Evolutionary conservation across 768 basidiomycete species (phyloP).

Genomic region (Tulasnella sp.): DNA sequence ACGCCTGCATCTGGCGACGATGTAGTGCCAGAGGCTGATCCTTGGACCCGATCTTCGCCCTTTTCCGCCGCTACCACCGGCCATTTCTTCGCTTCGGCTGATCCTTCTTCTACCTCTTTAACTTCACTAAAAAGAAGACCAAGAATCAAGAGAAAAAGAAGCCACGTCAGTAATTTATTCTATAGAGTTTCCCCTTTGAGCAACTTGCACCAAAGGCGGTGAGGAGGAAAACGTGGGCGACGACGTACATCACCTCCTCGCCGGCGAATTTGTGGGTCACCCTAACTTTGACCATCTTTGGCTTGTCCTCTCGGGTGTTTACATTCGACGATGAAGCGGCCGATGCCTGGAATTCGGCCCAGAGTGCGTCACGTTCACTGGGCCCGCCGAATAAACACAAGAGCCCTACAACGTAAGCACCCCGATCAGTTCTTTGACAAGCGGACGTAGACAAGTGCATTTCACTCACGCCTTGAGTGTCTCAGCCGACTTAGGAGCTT

Average conservation of each 20-base stretch:
- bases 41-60: slow-evolving; percentile 36
- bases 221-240: background rate
- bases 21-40: slow-evolving; percentile 34
- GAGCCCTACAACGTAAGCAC: background rate
- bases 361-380: slow-evolving; percentile 66
- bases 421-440: background rate
- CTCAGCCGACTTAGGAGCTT: background rate
- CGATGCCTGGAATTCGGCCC: slow-evolving; percentile 71
- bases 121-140: slow-evolving; percentile 59
- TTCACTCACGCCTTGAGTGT: slow-evolving; percentile 5
- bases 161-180: background rate
- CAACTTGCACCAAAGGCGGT: slow-evolving; percentile 9
- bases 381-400: background rate
- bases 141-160: slow-evolving; percentile 33
- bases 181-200: background rate
- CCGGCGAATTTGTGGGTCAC: slow-evolving; percentile 77
- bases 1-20: background rate
- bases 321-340: slow-evolving; percentile 43
- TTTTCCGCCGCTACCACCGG: slow-evolving; percentile 51
- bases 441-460: background rate
- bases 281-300: slow-evolving; percentile 64
- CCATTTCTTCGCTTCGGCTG: slow-evolving; percentile 77
- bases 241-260: slow-evolving; percentile 67
- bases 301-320: slow-evolving; percentile 21
- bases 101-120: slow-evolving; percentile 70